Evolutionary conservation across 169 alveolate species (phyloP).

Genomic region (Babesia sp.): DNA sequence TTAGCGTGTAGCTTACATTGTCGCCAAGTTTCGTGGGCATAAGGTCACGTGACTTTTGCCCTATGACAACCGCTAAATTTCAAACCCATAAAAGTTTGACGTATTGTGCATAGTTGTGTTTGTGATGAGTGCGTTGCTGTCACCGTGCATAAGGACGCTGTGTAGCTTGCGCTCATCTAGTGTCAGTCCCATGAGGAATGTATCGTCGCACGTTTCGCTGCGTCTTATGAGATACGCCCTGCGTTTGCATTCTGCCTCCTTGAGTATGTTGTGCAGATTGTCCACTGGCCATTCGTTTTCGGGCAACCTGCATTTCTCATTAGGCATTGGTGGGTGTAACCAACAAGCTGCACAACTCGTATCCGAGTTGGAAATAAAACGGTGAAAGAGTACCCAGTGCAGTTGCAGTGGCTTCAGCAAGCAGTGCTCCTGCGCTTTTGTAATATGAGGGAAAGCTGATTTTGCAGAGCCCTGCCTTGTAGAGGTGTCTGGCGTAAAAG

Average conservation of each 20-base stretch:
- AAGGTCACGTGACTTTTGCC: too few relatives aligned
- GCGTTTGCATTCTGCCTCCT: slow-evolving; percentile 74
- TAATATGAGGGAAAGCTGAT: slow-evolving; percentile 72
- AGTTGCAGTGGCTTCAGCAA: slow-evolving; percentile 78
- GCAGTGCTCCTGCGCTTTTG: slow-evolving; percentile 75
- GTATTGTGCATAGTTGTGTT: neutral
- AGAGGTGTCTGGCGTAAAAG: slow-evolving; percentile 59
- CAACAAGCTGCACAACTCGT: slow-evolving; percentile 72
- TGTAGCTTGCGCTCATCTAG: slow-evolving; percentile 54
- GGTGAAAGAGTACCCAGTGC: slow-evolving; percentile 73
- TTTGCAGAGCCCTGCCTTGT: slow-evolving; percentile 73
- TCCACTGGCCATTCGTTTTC: slow-evolving; percentile 84
- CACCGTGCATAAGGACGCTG: slow-evolving; percentile 39
- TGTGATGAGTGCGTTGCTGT: slow-evolving; percentile 34
- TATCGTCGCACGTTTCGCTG: slow-evolving; percentile 51
- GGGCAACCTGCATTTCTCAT: slow-evolving; percentile 62
- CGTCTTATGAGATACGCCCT: slow-evolving; percentile 67
- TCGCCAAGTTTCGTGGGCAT: slow-evolving; percentile 41
- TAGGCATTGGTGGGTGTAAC: neutral
- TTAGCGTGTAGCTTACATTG: too few relatives aligned
- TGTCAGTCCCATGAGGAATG: slow-evolving; percentile 61
- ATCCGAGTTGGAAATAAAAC: slow-evolving; percentile 74
- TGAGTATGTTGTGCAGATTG: slow-evolving; percentile 66
- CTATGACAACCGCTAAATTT: slow-evolving; percentile 6
- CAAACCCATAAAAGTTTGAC: slow-evolving; percentile 39